Conservation (phyloP, 768 basidiomycete genomes). For the Collybiopsis luxurians region DNA sequence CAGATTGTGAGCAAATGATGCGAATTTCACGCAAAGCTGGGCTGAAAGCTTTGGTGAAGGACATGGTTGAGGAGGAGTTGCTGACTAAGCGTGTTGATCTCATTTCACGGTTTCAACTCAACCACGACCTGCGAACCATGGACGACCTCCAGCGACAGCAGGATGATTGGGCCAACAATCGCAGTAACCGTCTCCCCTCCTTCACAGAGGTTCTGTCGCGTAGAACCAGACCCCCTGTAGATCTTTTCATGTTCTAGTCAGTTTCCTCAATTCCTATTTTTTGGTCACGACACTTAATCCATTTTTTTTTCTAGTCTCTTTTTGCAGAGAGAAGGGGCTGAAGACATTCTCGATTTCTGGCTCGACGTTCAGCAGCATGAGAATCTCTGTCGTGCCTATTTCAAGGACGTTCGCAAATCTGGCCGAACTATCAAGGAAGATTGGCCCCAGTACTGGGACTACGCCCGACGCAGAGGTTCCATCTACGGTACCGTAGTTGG, state of each 20-base stretch:
- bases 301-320: slow-evolving; percentile 62
- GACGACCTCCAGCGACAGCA: slow-evolving; percentile 55
- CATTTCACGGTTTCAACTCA: not conserved
- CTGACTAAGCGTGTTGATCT: slow-evolving; percentile 6
- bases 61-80: slow-evolving; percentile 34
- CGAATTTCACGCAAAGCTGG: slow-evolving; percentile 81
- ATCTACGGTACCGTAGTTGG: slow-evolving; percentile 92
- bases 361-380: slow-evolving; percentile 99
- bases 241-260: slow-evolving; percentile 99
- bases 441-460: slow-evolving; percentile 98
- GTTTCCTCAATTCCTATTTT: slow-evolving; percentile 30
- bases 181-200: slow-evolving; percentile 78
- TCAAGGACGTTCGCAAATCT: slow-evolving; percentile 97
- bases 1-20: slow-evolving; percentile 76
- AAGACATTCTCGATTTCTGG: slow-evolving; percentile 98
- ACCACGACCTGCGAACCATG: slow-evolving; percentile 30
- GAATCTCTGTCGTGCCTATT: slow-evolving; percentile 97
- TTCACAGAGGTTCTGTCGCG: slow-evolving; percentile 90
- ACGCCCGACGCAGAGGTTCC: slow-evolving; percentile 87
- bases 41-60: slow-evolving; percentile 71
- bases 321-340: slow-evolving; percentile 91
- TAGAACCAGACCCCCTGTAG: slow-evolving; percentile 90
- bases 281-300: slow-evolving; percentile 8
- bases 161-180: slow-evolving; percentile 72
- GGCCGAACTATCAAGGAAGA: slow-evolving; percentile 92